These are phyloP conservation scores for Pseudogymnoascus sp. DNA, from an alignment of 2,329 filamentous ascomycete genomes.

Conservation along the genomic window DNA sequence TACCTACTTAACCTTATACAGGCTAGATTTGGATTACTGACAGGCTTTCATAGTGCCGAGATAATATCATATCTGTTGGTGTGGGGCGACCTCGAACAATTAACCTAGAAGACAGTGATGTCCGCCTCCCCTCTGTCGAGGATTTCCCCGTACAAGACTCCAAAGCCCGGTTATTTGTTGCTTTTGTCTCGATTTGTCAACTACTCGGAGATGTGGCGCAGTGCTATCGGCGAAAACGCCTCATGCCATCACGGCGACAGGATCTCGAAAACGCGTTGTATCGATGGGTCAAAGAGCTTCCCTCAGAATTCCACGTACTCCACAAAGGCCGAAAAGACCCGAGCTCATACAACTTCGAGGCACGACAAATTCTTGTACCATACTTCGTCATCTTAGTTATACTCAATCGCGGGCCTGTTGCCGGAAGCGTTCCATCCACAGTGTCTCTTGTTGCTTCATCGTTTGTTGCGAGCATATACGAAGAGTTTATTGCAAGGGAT, in stretches of 20 bases:
- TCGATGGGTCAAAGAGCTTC: conserved; percentile 32
- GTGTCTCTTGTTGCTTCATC: conserved; percentile 5
- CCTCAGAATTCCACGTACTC: conserved; percentile 20
- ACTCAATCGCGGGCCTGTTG: background rate
- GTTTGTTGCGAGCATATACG: conserved; percentile 1
- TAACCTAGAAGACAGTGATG: conserved; percentile 8
- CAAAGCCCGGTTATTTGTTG: conserved; percentile 6
- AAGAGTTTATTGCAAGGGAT: conserved; percentile 8
- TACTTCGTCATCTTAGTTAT: conserved; percentile 10
- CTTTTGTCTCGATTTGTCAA: conserved; percentile 8
- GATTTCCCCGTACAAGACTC: conserved; percentile 3
- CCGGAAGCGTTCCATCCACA: background rate
- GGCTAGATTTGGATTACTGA: background rate
- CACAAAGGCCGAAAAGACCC: conserved; percentile 3
- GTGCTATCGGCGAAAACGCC: conserved; percentile 6
- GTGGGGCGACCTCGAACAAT: conserved; percentile 8
- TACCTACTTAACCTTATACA: background rate
- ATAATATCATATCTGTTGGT: conserved; percentile 35
- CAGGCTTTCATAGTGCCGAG: conserved; percentile 24
- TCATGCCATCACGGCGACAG: background rate
- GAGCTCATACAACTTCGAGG: conserved; percentile 20
- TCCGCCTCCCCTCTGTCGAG: conserved; percentile 5
- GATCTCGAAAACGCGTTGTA: conserved; percentile 18
- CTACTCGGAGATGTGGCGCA: conserved; percentile 8
- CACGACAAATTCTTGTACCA: conserved; percentile 5